These are phyloP conservation scores for Aspergillus cavernicola DNA, from an alignment of 495 filamentous ascomycete genomes.

Conservation along the genomic window DNA sequence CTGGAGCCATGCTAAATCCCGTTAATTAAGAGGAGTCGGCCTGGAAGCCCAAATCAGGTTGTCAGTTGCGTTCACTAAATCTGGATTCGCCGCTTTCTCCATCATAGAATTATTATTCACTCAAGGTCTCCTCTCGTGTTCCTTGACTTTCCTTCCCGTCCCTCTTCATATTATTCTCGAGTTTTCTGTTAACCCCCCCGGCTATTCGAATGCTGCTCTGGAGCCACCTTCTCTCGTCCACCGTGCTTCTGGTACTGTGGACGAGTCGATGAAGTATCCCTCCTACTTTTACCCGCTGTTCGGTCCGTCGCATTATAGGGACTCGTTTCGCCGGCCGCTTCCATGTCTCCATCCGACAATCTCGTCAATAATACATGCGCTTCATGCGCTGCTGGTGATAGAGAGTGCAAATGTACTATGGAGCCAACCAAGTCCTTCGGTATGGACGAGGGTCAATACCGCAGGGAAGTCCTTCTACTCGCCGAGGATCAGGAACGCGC, in stretches of 20 bases:
- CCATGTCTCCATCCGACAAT: neutral
- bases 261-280: conserved; percentile 25
- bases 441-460: conserved; percentile 38
- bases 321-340: neutral
- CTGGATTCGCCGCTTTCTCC: neutral
- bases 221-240: conserved; percentile 34
- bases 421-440: conserved; percentile 6
- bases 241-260: conserved; percentile 35
- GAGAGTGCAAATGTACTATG: conserved; percentile 20
- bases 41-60: conserved; percentile 16
- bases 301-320: conserved; percentile 3
- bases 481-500: conserved; percentile 34
- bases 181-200: conserved; percentile 7
- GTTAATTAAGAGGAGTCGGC: conserved; percentile 6
- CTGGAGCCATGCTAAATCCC: neutral
- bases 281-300: neutral
- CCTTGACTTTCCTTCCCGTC: neutral
- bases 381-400: conserved; percentile 9
- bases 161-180: conserved; percentile 12
- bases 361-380: conserved; percentile 4
- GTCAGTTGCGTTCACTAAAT: conserved; percentile 2
- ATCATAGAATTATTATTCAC: neutral
- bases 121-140: neutral
- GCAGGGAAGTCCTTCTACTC: conserved; percentile 35
- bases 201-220: conserved; percentile 35